Conservation (phyloP, 2,329 filamentous ascomycete genomes). For the Penicillium sp. region DNA sequence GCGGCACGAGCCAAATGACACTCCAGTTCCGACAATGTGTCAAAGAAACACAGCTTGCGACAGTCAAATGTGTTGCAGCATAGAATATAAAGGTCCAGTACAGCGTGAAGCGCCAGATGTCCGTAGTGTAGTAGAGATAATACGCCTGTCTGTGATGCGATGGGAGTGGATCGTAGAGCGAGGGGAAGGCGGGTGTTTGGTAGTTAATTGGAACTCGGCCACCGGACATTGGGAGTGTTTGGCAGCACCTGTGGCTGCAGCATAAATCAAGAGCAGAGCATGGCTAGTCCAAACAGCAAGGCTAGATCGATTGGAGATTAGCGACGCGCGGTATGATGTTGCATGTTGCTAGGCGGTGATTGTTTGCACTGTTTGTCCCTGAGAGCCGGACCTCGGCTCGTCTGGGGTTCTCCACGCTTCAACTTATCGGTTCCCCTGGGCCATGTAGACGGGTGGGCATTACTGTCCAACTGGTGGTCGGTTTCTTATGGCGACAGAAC, state of each 20-base stretch:
- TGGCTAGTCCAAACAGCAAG: slow-evolving; percentile 1
- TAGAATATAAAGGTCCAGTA: slow-evolving; percentile 81
- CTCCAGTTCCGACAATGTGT: slow-evolving; percentile 55
- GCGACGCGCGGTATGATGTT: neutral
- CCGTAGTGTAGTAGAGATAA: slow-evolving; percentile 66
- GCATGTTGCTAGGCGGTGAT: slow-evolving; percentile 5
- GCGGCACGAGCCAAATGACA: slow-evolving; percentile 62
- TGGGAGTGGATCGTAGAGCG: slow-evolving; percentile 68
- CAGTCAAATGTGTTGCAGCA: slow-evolving; percentile 65
- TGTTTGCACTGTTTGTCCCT: slow-evolving; percentile 34
- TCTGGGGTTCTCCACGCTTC: slow-evolving; percentile 31
- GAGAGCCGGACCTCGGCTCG: slow-evolving; percentile 29
- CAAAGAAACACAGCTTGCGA: slow-evolving; percentile 63
- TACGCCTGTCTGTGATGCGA: slow-evolving; percentile 51
- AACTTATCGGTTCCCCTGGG: slow-evolving; percentile 7
- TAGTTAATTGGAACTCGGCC: slow-evolving; percentile 55
- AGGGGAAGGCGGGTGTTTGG: slow-evolving; percentile 66
- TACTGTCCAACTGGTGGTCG: slow-evolving; percentile 5
- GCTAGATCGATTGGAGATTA: neutral
- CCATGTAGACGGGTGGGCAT: slow-evolving; percentile 16
- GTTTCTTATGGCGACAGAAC: slow-evolving; percentile 52
- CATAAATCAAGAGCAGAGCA: neutral
- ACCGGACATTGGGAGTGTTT: slow-evolving; percentile 24
- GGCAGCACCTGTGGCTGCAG: slow-evolving; percentile 3
- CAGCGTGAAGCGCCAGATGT: slow-evolving; percentile 83